Conservation (phyloP, 306 rosid genomes). For the Medicago truncatula region DNA sequence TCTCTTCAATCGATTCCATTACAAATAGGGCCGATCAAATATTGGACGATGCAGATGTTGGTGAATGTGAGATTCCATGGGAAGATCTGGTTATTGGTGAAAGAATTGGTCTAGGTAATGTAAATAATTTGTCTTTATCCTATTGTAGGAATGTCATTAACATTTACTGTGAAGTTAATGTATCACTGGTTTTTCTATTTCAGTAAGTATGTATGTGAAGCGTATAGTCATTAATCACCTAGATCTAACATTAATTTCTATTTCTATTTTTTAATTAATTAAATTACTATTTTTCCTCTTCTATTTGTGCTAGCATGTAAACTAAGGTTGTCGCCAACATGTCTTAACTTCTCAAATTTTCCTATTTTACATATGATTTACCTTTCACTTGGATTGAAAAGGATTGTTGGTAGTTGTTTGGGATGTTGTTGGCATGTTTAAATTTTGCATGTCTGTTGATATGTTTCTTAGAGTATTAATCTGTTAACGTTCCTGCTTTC, state of each 20-base stretch:
- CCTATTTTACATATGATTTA: constrained; percentile 22
- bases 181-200: constrained; percentile 32
- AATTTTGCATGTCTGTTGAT: constrained; percentile 20
- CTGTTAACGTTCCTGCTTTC: constrained; percentile 38
- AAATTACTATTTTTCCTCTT: constrained; percentile 26
- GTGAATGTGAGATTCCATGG: constrained; percentile 97
- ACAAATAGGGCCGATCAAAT: constrained; percentile 69
- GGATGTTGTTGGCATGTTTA: constrained; percentile 32
- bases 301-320: constrained; percentile 29
- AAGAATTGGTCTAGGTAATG: constrained; percentile 95
- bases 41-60: constrained; percentile 91
- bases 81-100: constrained; percentile 92
- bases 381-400: constrained; percentile 17
- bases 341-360: constrained; percentile 3
- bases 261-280: constrained; percentile 21
- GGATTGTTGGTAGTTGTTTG: constrained; percentile 1
- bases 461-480: constrained; percentile 31
- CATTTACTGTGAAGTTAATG: constrained; percentile 28
- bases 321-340: constrained; percentile 20
- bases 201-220: constrained; percentile 11
- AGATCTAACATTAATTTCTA: constrained; percentile 34
- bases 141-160: constrained; percentile 31
- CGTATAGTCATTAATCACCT: constrained; percentile 35
- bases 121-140: constrained; percentile 40
- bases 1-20: constrained; percentile 56